Evolutionary conservation across 208 protist genomes (phyloP), one percentile per base, ranked within the genome.

Genomic region (Giardia muris): DNA sequence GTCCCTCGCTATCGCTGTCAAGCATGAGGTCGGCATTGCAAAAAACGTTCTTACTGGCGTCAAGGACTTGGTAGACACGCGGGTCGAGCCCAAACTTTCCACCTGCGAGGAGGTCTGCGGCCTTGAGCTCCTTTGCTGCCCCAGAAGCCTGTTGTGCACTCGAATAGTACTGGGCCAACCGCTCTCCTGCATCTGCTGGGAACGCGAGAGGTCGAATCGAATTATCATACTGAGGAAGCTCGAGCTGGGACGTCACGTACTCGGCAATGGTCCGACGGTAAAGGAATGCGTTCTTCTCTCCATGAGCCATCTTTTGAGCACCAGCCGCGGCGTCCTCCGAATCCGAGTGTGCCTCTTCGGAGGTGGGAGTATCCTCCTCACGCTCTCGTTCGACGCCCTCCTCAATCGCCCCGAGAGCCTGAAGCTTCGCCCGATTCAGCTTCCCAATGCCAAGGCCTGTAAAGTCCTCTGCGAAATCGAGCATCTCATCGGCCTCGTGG

Each of bases 181-280:
- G 10, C 57, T 76, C 57, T n/a, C n/a, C n/a, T 39, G 57, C 30
- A 76, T 76, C 57, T 30, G 10, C 19, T 39, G 57, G 57, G 57
- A 76, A 76, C 10, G 30, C 30, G 19, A 76, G 10, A 30, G 57
- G 57, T 30, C 30, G 57, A 30, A 76, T 10, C 57, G 10, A 39
- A 30, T 76, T 76, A 30, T 76, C 57, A 76, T 76, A 76, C 57
- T 76, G 57, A 76, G 57, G 57, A 76, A 76, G 57, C 19, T 76
- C 30, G 30, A 76, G 19, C 30, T 76, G 57, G 30, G 57, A 76
- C 19, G 57, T 76, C 57, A 76, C 57, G 30, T 76, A 76, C 57
- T 76, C 57, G 10, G 57, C 57, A 39, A 76, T 76, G 57, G 57
- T 30, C 30, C 30, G 10, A 76, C 57, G 57, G 30, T 76, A 76